A percentile compares a stretch with the other conserved stretches of the same genome.
phyloP scores from a whole-genome alignment of 2,329 filamentous ascomycete species.

The Phialemonium atrogriseum region DNA sequence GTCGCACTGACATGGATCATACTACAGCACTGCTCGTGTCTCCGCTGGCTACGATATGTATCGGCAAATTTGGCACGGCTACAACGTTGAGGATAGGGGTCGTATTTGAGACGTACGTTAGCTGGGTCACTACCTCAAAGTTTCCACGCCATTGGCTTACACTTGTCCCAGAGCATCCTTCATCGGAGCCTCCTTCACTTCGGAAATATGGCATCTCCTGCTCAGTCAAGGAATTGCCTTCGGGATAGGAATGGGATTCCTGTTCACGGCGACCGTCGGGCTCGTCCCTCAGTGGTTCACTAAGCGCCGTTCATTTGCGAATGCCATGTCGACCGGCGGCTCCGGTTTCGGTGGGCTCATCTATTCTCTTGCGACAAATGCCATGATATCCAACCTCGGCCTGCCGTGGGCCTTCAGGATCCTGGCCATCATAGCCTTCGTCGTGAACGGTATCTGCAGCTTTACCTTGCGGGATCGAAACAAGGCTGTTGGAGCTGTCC shows the following conservation, averaged over 20 bases:
- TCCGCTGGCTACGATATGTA: conserved; percentile 55
- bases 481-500: conserved; percentile 57
- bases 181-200: conserved; percentile 62
- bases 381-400: conserved; percentile 57
- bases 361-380: conserved; percentile 59
- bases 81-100: conserved; percentile 57
- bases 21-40: conserved; percentile 54
- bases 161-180: conserved; percentile 43
- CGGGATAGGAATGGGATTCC: conserved; percentile 69
- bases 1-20: conserved; percentile 18
- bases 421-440: conserved; percentile 53
- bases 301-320: conserved; percentile 59
- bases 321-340: conserved; percentile 59
- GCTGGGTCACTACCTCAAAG: too few relatives aligned
- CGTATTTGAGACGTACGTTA: conserved; percentile 48
- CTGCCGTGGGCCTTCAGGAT: conserved; percentile 61
- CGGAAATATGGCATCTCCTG: conserved; percentile 65
- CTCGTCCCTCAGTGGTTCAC: conserved; percentile 70
- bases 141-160: too few relatives aligned
- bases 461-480: conserved; percentile 64
- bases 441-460: conserved; percentile 55
- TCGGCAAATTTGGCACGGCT: conserved; percentile 54
- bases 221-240: conserved; percentile 68
- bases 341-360: conserved; percentile 66
- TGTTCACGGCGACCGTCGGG: conserved; percentile 61